Conservation (phyloP, 2,329 filamentous ascomycete species). For the Pseudogymnoascus destructans region DNA sequence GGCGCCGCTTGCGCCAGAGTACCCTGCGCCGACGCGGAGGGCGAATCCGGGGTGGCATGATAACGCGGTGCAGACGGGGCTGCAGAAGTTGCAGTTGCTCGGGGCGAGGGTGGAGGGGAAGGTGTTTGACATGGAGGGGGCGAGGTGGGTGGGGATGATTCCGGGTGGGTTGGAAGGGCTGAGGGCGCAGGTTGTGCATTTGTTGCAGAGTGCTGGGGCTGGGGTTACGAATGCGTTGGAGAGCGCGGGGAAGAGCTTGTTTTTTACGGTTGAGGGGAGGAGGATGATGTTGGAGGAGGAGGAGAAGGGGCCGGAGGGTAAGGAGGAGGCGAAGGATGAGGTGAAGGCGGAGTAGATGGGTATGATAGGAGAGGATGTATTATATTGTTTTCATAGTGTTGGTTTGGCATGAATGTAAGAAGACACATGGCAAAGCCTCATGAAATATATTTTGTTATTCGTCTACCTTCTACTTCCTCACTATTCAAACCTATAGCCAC, state of each 20-base stretch:
- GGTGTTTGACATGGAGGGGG: slow-evolving; percentile 28
- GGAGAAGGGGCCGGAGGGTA: slow-evolving; percentile 17
- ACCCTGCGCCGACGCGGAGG: slow-evolving; percentile 64
- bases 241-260: slow-evolving; percentile 66
- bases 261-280: slow-evolving; percentile 76
- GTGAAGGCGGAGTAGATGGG: slow-evolving; percentile 15
- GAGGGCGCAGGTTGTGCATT: slow-evolving; percentile 63
- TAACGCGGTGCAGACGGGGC: slow-evolving; percentile 58
- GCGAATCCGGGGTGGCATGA: slow-evolving; percentile 75
- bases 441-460: slow-evolving; percentile 3
- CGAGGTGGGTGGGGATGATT: slow-evolving; percentile 62
- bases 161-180: slow-evolving; percentile 70
- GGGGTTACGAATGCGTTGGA: slow-evolving; percentile 69
- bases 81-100: slow-evolving; percentile 78
- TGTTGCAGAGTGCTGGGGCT: slow-evolving; percentile 70
- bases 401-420: slow-evolving; percentile 5
- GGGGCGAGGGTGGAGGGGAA: slow-evolving; percentile 76
- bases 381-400: slow-evolving; percentile 10
- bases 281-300: slow-evolving; percentile 71
- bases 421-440: slow-evolving; percentile 2
- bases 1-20: slow-evolving; percentile 54
- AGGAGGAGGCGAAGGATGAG: slow-evolving; percentile 15
- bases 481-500: neutral
- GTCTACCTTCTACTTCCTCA: neutral
- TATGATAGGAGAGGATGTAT: slow-evolving; percentile 4